Percentiles rank a stretch among this genome's conserved stretches.
These are phyloP conservation scores for Glebionis coronaria DNA, from an alignment of 129 eudicot genomes.

Conservation along the genomic window DNA sequence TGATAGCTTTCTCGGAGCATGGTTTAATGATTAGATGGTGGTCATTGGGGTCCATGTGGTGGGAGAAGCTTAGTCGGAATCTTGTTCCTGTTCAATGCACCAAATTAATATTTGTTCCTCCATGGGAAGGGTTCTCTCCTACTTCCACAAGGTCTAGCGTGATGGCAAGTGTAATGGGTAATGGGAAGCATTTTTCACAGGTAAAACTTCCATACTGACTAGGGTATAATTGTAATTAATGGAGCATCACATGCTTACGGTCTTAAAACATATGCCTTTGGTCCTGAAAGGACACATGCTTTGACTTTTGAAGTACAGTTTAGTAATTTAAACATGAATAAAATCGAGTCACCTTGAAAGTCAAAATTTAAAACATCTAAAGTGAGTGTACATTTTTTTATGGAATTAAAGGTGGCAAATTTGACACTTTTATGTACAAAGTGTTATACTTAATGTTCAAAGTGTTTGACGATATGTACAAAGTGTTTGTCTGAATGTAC, in stretches of 20 bases:
- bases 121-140: conserved; percentile 98
- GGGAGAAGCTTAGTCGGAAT: conserved; percentile 92
- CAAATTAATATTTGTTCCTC: conserved; percentile 89
- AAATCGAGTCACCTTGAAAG: not conserved
- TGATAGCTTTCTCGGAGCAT: conserved; percentile 88
- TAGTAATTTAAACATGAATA: not conserved
- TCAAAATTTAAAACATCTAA: not conserved
- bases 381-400: not conserved
- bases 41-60: conserved; percentile 97
- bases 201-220: conserved; percentile 27
- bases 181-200: conserved; percentile 51
- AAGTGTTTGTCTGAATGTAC: too few species aligned
- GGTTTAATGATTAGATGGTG: conserved; percentile 98
- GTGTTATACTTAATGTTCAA: not conserved
- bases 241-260: not conserved
- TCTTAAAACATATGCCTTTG: conserved; percentile 3
- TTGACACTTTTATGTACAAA: not conserved
- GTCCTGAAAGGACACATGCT: not conserved
- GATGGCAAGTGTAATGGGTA: conserved; percentile 62
- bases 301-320: conserved; percentile 5
- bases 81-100: conserved; percentile 94
- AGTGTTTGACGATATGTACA: not conserved
- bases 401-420: not conserved
- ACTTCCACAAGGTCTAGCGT: conserved; percentile 83
- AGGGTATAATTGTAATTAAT: conserved; percentile 3